Evolutionary conservation across 2,329 filamentous ascomycete genomes (phyloP).

Genomic region (Colletotrichum brevisporum): DNA sequence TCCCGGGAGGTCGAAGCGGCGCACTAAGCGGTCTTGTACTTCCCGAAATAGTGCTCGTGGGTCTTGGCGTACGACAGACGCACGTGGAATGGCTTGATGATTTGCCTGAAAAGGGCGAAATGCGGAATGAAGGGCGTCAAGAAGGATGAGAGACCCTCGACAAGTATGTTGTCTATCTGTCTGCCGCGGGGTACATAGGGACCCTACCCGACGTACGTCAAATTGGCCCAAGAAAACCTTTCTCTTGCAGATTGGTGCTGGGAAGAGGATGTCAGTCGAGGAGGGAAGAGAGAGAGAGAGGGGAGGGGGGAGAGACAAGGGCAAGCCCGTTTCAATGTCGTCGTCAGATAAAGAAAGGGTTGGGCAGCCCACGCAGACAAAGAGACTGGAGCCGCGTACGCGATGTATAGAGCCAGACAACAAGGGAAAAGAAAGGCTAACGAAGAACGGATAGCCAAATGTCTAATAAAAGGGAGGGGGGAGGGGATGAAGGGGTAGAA

Average conservation of each 20-base stretch:
- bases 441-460: background rate
- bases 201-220: no score
- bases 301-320: slow-evolving; percentile 15
- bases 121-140: background rate
- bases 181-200: background rate
- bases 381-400: slow-evolving; percentile 7
- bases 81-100: slow-evolving; percentile 14
- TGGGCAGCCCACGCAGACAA: slow-evolving; percentile 5
- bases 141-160: background rate
- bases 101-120: background rate
- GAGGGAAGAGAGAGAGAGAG: no score
- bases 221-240: no score
- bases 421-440: slow-evolving; percentile 27
- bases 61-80: slow-evolving; percentile 4
- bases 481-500: background rate
- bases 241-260: no score
- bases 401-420: slow-evolving; percentile 3
- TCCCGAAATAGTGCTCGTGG: slow-evolving; percentile 8
- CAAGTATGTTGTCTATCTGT: background rate
- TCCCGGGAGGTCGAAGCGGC: background rate
- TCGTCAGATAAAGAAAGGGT: slow-evolving; percentile 30
- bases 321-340: slow-evolving; percentile 21
- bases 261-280: no score
- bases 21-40: slow-evolving; percentile 11
- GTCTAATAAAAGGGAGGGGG: slow-evolving; percentile 5